These are phyloP conservation scores for Persicaria tinctoria DNA, from an alignment of 148 eudicot genomes.

Conservation along the genomic window DNA sequence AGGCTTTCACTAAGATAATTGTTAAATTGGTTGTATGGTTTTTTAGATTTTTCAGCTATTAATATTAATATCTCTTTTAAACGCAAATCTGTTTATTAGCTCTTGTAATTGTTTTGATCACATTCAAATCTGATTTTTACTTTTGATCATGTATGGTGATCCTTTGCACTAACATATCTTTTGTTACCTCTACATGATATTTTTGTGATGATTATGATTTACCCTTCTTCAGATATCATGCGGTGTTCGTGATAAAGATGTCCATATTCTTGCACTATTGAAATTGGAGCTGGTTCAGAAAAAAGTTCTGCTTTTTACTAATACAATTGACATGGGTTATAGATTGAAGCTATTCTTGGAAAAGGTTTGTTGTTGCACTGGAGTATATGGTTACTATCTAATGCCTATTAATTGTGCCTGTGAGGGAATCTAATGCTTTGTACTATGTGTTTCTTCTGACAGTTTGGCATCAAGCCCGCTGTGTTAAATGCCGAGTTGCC, in stretches of 20 bases:
- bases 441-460: constrained; percentile 23
- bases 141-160: too few relatives aligned
- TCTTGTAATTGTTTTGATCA: neutral
- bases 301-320: constrained; percentile 77
- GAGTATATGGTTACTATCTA: neutral
- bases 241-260: constrained; percentile 68
- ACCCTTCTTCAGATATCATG: constrained; percentile 62
- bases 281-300: constrained; percentile 87
- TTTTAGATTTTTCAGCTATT: neutral
- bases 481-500: constrained; percentile 94
- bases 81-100: neutral
- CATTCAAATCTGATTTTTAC: too few relatives aligned
- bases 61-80: neutral
- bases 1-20: neutral
- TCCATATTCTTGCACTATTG: constrained; percentile 75
- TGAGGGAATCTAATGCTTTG: neutral
- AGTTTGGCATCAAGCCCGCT: constrained; percentile 86
- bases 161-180: too few relatives aligned
- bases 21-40: neutral
- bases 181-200: neutral
- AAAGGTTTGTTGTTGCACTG: constrained; percentile 42
- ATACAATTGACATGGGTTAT: constrained; percentile 77
- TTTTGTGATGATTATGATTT: neutral
- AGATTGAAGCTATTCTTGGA: constrained; percentile 80
- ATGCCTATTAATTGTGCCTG: neutral